Conservation (phyloP, 352 stramenopile species). For the Phytophthora citricola region DNA sequence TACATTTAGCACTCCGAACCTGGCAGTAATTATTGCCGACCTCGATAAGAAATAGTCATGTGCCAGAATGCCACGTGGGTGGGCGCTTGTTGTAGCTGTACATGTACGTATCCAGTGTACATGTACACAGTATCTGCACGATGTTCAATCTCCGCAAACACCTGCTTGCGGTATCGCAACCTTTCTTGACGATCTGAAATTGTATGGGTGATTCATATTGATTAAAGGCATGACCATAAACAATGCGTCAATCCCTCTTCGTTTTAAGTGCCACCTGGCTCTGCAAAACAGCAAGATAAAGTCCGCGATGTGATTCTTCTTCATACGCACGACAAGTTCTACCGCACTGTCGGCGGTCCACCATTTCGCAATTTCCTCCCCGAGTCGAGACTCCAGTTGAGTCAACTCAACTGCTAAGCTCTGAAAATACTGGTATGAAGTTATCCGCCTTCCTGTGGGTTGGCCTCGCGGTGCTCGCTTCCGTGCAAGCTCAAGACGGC, state of each 20-base stretch:
- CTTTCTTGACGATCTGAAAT: not conserved
- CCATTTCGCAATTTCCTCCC: constrained; percentile 6
- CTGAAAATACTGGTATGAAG: not conserved
- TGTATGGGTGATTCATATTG: not conserved
- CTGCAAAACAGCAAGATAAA: constrained; percentile 1
- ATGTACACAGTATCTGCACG: not conserved
- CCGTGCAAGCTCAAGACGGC: constrained; percentile 4
- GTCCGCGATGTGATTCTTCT: not conserved
- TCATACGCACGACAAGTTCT: not conserved
- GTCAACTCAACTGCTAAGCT: not conserved
- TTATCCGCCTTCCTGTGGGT: constrained; percentile 5
- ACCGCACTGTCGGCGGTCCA: not conserved
- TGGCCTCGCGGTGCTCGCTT: not conserved
- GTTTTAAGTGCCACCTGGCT: not conserved
- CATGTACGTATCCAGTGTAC: not conserved
- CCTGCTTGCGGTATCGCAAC: not conserved
- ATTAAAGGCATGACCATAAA: not conserved
- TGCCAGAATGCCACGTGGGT: too few species aligned
- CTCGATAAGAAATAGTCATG: too few species aligned
- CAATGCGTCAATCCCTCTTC: not conserved
- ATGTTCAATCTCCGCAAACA: not conserved
- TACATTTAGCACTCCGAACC: too few species aligned
- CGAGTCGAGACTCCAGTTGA: not conserved
- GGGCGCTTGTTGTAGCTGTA: too few species aligned
- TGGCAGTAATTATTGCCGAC: too few species aligned